A percentile compares a stretch with the other conserved stretches of the same genome.
Conservation (phyloP, 2,329 filamentous ascomycete genomes). For the Ophiocordyceps camponoti-rufipedis region DNA sequence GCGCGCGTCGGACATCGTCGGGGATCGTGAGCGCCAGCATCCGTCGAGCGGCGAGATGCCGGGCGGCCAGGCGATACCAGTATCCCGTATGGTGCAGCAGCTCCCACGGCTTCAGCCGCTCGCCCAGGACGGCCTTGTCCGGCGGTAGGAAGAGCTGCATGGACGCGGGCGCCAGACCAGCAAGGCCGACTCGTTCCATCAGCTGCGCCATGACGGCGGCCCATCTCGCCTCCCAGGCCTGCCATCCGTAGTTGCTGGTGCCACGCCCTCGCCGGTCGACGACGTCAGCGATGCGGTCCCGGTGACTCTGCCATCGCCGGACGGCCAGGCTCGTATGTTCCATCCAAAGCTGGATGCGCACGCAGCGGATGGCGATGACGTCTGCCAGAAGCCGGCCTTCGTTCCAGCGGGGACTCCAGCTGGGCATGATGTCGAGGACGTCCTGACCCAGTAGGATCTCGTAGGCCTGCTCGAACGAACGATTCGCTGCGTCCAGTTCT, state of each 20-base stretch:
- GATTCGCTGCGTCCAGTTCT: slow-evolving; percentile 73
- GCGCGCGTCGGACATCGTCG: slow-evolving; percentile 35
- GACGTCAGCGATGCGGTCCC: slow-evolving; percentile 54
- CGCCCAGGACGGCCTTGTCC: slow-evolving; percentile 39
- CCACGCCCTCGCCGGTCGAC: slow-evolving; percentile 72
- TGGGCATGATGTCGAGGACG: slow-evolving; percentile 73
- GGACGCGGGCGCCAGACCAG: slow-evolving; percentile 26
- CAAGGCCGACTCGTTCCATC: slow-evolving; percentile 33
- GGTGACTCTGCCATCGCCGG: slow-evolving; percentile 63
- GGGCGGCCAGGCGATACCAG: slow-evolving; percentile 44
- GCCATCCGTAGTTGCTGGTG: slow-evolving; percentile 79
- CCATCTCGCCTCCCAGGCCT: slow-evolving; percentile 78
- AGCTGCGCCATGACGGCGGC: slow-evolving; percentile 42
- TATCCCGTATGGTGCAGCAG: slow-evolving; percentile 47
- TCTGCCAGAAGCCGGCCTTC: slow-evolving; percentile 83
- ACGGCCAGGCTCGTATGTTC: slow-evolving; percentile 64
- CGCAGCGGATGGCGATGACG: slow-evolving; percentile 56
- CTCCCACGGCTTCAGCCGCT: slow-evolving; percentile 44
- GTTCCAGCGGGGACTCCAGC: slow-evolving; percentile 80
- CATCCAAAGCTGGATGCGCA: slow-evolving; percentile 70
- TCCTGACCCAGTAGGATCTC: slow-evolving; percentile 68
- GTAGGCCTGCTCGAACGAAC: slow-evolving; percentile 77
- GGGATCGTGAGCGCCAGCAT: slow-evolving; percentile 36
- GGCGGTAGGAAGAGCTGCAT: slow-evolving; percentile 31
- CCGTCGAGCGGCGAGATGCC: slow-evolving; percentile 35